phyloP scores from a whole-genome alignment of 2,329 filamentous ascomycete species.

The Ciborinia camelliae region DNA sequence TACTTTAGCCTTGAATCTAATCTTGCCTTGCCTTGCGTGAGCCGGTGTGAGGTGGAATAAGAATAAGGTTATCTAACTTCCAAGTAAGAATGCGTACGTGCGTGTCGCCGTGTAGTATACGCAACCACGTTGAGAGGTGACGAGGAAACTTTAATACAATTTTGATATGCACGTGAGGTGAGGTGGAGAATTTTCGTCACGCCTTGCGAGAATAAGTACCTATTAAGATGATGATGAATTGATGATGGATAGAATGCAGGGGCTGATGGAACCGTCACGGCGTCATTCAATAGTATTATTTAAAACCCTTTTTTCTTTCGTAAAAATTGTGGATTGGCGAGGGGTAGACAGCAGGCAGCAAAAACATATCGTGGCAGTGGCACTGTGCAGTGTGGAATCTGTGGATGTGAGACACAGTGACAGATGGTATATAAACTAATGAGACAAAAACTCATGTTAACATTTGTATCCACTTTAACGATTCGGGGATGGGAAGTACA shows the following conservation, averaged over 20 bases:
- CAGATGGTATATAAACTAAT: not conserved
- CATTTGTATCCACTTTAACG: not conserved
- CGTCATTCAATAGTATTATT: not conserved
- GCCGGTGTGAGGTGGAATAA: not conserved
- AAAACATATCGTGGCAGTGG: no score
- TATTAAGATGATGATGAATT: not conserved
- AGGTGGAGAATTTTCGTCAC: no score
- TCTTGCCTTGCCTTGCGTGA: not conserved
- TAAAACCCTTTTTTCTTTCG: not conserved
- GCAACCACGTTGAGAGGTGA: not conserved
- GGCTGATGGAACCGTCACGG: not conserved
- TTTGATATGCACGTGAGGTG: not conserved
- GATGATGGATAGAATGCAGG: not conserved
- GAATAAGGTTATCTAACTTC: not conserved
- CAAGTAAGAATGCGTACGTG: not conserved
- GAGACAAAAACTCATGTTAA: not conserved
- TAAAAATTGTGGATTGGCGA: not conserved
- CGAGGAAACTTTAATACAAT: not conserved
- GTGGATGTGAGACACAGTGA: no score
- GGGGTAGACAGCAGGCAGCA: not conserved
- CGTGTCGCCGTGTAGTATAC: no score
- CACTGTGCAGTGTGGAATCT: not conserved
- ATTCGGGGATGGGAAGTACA: no score
- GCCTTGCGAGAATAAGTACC: not conserved
- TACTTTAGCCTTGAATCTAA: no score